Evolutionary conservation across 2,329 filamentous ascomycete species (phyloP).

Genomic region (Diaporthe longicolla): DNA sequence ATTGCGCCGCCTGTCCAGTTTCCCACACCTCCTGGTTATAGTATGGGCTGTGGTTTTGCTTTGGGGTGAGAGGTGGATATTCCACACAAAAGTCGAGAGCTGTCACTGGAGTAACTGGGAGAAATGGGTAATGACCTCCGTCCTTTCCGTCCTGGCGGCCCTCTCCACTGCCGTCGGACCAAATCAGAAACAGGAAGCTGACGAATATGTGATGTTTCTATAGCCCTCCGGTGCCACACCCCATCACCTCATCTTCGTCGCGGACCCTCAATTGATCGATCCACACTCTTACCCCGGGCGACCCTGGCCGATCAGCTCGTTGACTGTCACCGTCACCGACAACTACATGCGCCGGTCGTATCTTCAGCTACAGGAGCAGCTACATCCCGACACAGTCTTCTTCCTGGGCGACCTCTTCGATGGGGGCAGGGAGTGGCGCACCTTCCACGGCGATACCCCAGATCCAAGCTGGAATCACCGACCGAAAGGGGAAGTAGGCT

Average conservation of each 20-base stretch:
- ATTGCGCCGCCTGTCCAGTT: slow-evolving; percentile 67
- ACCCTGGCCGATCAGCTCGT: slow-evolving; percentile 69
- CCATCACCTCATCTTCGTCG: slow-evolving; percentile 86
- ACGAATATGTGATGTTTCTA: slow-evolving; percentile 7
- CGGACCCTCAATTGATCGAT: slow-evolving; percentile 93
- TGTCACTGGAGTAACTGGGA: slow-evolving; percentile 94
- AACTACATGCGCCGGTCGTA: slow-evolving; percentile 91
- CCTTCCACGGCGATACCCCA: slow-evolving; percentile 70
- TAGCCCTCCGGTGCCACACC: slow-evolving; percentile 84
- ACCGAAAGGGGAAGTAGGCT: slow-evolving; percentile 65
- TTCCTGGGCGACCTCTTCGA: slow-evolving; percentile 97
- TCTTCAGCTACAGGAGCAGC: slow-evolving; percentile 78
- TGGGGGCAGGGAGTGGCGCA: slow-evolving; percentile 95
- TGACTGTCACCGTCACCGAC: slow-evolving; percentile 79
- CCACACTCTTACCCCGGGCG: slow-evolving; percentile 94
- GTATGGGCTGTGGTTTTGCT: slow-evolving; percentile 84
- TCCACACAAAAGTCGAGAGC: slow-evolving; percentile 75
- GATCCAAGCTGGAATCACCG: slow-evolving; percentile 72
- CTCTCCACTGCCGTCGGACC: neutral
- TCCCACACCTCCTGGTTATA: slow-evolving; percentile 77
- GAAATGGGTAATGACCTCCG: slow-evolving; percentile 77
- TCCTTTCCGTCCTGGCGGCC: neutral
- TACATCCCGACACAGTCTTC: slow-evolving; percentile 89
- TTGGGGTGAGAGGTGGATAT: slow-evolving; percentile 88
- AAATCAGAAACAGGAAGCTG: slow-evolving; percentile 17